Conservation (phyloP, 2,329 filamentous ascomycete species). For the Elsinoe fawcettii region DNA sequence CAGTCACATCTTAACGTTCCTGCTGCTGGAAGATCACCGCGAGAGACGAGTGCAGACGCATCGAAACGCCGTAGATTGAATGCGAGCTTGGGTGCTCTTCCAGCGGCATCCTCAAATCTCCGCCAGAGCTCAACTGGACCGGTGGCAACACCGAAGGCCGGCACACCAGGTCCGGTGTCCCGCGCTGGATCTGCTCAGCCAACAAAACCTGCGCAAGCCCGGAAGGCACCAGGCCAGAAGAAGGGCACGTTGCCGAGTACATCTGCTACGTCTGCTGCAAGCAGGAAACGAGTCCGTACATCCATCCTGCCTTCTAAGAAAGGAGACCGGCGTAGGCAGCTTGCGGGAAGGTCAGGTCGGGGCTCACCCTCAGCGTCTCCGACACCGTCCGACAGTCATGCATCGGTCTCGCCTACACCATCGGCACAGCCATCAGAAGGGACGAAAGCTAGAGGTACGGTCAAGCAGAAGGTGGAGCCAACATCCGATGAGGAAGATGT, state of each 20-base stretch:
- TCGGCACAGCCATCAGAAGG: slow-evolving; percentile 26
- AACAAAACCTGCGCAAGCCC: slow-evolving; percentile 24
- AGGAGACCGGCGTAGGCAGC: slow-evolving; percentile 29
- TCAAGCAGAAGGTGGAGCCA: slow-evolving; percentile 13
- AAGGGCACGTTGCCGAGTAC: slow-evolving; percentile 45
- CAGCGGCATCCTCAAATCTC: slow-evolving; percentile 46
- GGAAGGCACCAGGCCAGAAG: slow-evolving; percentile 30
- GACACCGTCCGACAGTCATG: slow-evolving; percentile 25
- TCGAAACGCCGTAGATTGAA: slow-evolving; percentile 54
- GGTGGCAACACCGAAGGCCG: slow-evolving; percentile 53
- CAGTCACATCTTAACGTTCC: slow-evolving; percentile 20
- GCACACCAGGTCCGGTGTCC: slow-evolving; percentile 39
- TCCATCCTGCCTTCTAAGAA: slow-evolving; percentile 19
- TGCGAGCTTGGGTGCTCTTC: slow-evolving; percentile 40
- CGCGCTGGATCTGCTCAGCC: slow-evolving; percentile 56
- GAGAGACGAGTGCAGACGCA: slow-evolving; percentile 37
- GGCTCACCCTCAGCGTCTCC: slow-evolving; percentile 25
- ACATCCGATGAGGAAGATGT: slow-evolving; percentile 23
- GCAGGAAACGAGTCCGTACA: slow-evolving; percentile 18
- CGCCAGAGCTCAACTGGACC: slow-evolving; percentile 56
- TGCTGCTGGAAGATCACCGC: slow-evolving; percentile 23
- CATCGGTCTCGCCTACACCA: slow-evolving; percentile 27
- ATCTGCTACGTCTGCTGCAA: slow-evolving; percentile 23
- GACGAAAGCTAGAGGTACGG: slow-evolving; percentile 1
- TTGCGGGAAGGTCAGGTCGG: slow-evolving; percentile 23